Conservation (phyloP, 345 rosid species). For the Xanthoceras sorbifolium region DNA sequence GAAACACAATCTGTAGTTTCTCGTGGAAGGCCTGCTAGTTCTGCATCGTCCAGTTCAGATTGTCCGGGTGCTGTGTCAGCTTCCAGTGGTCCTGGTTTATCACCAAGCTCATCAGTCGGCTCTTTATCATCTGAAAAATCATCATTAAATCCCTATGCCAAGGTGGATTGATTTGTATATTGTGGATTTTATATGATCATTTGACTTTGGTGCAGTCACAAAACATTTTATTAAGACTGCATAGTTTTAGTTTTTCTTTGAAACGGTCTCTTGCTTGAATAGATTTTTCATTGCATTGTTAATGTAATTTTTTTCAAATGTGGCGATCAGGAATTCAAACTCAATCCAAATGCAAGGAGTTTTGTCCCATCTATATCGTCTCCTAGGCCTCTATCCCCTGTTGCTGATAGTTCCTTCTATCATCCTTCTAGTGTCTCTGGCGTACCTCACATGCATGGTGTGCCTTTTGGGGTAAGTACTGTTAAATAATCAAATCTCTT, state of each 20-base stretch:
- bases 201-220: neutral
- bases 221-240: neutral
- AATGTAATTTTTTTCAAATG: constrained; percentile 9
- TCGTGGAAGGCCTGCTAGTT: constrained; percentile 56
- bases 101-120: constrained; percentile 85
- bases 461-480: constrained; percentile 77
- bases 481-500: neutral
- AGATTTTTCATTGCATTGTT: neutral
- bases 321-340: constrained; percentile 78
- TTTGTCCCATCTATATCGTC: constrained; percentile 59
- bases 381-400: constrained; percentile 64
- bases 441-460: constrained; percentile 64
- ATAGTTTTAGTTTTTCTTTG: neutral
- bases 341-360: constrained; percentile 93
- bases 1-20: constrained; percentile 44
- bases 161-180: constrained; percentile 49
- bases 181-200: neutral
- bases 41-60: constrained; percentile 66
- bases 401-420: constrained; percentile 68
- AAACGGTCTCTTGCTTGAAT: neutral
- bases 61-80: constrained; percentile 38
- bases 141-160: constrained; percentile 75
- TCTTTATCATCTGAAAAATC: constrained; percentile 80
- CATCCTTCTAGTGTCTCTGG: constrained; percentile 49
- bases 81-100: constrained; percentile 55